These are phyloP conservation scores for Lenzites betulinus DNA, from an alignment of 768 basidiomycete genomes.

Conservation along the genomic window DNA sequence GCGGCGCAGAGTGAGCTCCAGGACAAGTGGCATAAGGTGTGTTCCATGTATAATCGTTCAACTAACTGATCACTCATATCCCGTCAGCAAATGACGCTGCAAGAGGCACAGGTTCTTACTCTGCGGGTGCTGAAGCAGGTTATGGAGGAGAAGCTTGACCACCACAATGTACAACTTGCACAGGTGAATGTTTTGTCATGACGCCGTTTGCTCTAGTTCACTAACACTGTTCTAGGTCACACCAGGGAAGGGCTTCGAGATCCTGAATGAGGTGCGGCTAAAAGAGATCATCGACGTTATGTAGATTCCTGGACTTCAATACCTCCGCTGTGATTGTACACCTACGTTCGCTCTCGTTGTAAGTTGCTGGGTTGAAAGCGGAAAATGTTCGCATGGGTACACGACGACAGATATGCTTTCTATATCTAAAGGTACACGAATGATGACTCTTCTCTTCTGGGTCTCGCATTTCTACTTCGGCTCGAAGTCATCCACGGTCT, in stretches of 20 bases:
- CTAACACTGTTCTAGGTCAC: conserved; percentile 62
- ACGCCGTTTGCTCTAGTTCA: neutral
- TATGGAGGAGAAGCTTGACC: conserved; percentile 99
- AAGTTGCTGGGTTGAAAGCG: conserved; percentile 13
- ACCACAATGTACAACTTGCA: conserved; percentile 97
- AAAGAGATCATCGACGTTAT: conserved; percentile 75
- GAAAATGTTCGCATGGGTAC: neutral
- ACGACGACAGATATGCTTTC: neutral
- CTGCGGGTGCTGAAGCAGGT: conserved; percentile 95
- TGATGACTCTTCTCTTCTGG: neutral
- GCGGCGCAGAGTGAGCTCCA: conserved; percentile 97
- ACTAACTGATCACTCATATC: neutral
- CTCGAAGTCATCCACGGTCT: conserved; percentile 72
- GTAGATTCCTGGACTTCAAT: conserved; percentile 24
- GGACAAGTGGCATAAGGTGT: conserved; percentile 94
- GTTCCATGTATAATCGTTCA: conserved; percentile 13
- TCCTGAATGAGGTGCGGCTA: conserved; percentile 76
- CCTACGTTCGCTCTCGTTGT: conserved; percentile 16
- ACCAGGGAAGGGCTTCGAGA: conserved; percentile 79
- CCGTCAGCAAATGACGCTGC: conserved; percentile 84
- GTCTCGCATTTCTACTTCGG: conserved; percentile 41
- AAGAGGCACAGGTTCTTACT: conserved; percentile 85
- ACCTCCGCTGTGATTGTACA: conserved; percentile 20
- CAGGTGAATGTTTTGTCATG: conserved; percentile 57
- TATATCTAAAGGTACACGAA: neutral